Evolutionary conservation across 257 asterid genomes (phyloP), one percentile per base, ranked within the genome.

Genomic region (Sherardia arvensis): DNA sequence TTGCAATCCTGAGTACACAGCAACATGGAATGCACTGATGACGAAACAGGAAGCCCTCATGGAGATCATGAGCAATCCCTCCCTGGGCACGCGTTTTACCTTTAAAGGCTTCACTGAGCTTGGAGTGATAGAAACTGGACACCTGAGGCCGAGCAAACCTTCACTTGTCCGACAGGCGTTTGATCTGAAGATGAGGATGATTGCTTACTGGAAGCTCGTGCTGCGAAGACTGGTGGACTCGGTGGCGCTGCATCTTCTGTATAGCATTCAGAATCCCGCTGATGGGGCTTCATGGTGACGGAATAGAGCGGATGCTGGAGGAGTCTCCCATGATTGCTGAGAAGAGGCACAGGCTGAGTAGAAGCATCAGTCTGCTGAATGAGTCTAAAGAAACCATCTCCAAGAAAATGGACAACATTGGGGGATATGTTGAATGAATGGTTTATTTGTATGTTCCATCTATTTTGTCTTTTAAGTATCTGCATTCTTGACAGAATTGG

Each of bases 181-280:
- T 14, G 84, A 79, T 48, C 4, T 73, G 66, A 72, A 66, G 61
- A 69, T 69, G 73, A 61, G 81, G 53, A 34, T 73, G 73, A 57
- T 26, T 3, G 72, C 84, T 0, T 79, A 79, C 0, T 75, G 78
- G 81, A 69, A 79, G 1, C 15, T 79, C 21, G 78, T 79, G 4
- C n/a, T 66, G 57, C 67, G 27, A 14, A 68, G 83, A 48, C 3
- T 75, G 54, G 78, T 75, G 1, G 81, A 79, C 55, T 10, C 32
- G 18, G 66, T 79, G 76, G 83, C 78, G 2, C 18, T 79, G n/a
- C 78, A 79, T 26, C n/a, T 75, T 5, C 18, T 66, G 5, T 78
- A 21, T 3, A 33, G 73, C 32, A 32, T 76, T 36, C 69, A 60
- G 7, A 72, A 72, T 53, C 66, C 75, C 3, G 14, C 27, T 79